phyloP scores from a whole-genome alignment of 177 flowering plant genomes.

The Tripterygium wilfordii region DNA sequence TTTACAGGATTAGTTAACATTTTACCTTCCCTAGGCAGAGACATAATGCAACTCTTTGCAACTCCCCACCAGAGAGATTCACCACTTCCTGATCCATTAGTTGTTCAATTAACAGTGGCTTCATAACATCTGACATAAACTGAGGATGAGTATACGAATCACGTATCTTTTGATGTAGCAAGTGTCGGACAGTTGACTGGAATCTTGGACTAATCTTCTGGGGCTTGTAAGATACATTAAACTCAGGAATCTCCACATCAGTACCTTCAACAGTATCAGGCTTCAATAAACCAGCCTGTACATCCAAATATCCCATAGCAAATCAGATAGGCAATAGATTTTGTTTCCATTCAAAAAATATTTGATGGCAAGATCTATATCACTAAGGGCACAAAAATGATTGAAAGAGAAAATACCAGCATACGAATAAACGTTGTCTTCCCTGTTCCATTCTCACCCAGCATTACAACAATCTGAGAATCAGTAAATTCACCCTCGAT shows the following conservation, averaged over 20 bases:
- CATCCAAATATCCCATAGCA: neutral
- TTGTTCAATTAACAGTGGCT: conserved; percentile 93
- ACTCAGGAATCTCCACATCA: conserved; percentile 88
- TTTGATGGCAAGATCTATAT: neutral
- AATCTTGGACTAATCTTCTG: conserved; percentile 94
- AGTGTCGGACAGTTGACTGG: conserved; percentile 59
- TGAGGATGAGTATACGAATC: conserved; percentile 93
- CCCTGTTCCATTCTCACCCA: conserved; percentile 99
- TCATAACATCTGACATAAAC: conserved; percentile 96
- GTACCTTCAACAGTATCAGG: conserved; percentile 70
- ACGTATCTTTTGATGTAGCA: conserved; percentile 78
- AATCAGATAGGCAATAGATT: no score
- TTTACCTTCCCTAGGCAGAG: conserved; percentile 98
- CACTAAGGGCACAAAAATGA: no score
- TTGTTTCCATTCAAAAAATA: no score
- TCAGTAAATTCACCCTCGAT: conserved; percentile 96
- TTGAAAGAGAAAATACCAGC: conserved; percentile 93
- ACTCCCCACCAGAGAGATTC: conserved; percentile 97
- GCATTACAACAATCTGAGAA: conserved; percentile 97
- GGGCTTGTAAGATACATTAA: conserved; percentile 98
- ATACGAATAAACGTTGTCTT: conserved; percentile 97
- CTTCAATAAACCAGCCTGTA: conserved; percentile 82
- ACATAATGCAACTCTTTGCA: conserved; percentile 93
- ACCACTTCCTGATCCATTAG: conserved; percentile 97
- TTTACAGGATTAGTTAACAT: no score